Evolutionary conservation across 2,329 filamentous ascomycete genomes (phyloP), one percentile per base, ranked within the genome.

Genomic region (Eutypella sp.): DNA sequence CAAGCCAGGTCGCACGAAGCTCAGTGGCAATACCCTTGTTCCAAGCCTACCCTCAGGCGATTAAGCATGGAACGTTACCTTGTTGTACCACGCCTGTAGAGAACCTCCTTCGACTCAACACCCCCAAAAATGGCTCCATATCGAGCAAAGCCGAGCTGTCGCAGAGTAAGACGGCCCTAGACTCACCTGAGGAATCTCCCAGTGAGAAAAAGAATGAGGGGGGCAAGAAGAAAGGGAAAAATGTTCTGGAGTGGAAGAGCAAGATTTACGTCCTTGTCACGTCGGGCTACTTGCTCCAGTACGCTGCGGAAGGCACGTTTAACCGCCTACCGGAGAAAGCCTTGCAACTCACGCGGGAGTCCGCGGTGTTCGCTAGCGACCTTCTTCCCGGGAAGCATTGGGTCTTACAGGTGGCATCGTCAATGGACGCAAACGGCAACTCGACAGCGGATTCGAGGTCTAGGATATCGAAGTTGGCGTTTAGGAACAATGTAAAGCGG

Each of bases 11-110:
- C n/a, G 42, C 44, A 33, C 22, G 27, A 31, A 50, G 41, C 27
- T 44, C 45, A 7, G 45, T 41, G 27, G 41, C 41, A 40, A 47
- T 36, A 31, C 87, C 89, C 2, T 70, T 96, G 11, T 95, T 91
- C 63, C 87, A 95, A 63, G 89, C 88, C 11, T 95, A 90, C 61
- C 85, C 88, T 0, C 90, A 95, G 65, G 82, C 89, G 3, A 77
- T 89, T 54, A 90, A 87, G 58, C 81, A 93, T 63, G 82, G 81
- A 10, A 81, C 78, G 15, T 71, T 95, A 3, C 78, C 83, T 22
- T 78, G 85, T 15, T 84, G 85, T 31, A 79, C 76, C 2, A 67
- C 85, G 10, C 80, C 85, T 1, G 78, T 85, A 2, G 90, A 95
- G 49, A 67, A 77, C 1, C 78, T 93, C 40, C 63, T 89, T 42